Percentiles rank a stretch among this genome's conserved stretches.
phyloP scores from a whole-genome alignment of 2,329 filamentous ascomycete genomes.

The Nothomitra cinnamomea region DNA sequence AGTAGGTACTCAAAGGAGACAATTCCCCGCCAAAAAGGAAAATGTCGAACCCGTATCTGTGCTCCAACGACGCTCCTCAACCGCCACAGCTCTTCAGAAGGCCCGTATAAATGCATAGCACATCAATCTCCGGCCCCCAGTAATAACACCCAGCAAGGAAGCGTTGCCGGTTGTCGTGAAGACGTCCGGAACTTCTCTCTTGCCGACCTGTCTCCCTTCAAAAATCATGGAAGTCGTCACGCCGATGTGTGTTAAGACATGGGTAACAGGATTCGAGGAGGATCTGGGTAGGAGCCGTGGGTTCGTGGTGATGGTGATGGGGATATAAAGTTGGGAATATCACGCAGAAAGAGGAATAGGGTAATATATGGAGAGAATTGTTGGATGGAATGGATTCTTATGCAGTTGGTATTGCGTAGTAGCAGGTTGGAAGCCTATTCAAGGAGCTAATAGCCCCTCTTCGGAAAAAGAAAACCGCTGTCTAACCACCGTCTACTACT shows the following conservation, averaged over 20 bases:
- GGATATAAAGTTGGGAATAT: not conserved
- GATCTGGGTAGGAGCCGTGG: not conserved
- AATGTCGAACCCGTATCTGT: slow-evolving; percentile 53
- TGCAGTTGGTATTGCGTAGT: not conserved
- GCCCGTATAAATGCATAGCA: slow-evolving; percentile 10
- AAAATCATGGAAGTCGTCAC: not conserved
- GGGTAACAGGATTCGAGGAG: not conserved
- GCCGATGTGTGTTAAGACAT: not conserved
- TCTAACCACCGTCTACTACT: not conserved
- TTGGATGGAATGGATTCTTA: not conserved
- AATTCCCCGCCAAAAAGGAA: slow-evolving; percentile 5
- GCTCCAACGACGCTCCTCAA: slow-evolving; percentile 40
- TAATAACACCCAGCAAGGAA: too few species aligned
- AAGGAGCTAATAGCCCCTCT: not conserved
- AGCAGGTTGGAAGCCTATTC: not conserved
- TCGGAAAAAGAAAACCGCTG: not conserved
- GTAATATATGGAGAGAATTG: not conserved
- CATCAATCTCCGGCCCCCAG: not conserved
- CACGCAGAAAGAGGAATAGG: not conserved
- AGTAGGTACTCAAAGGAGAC: too few species aligned
- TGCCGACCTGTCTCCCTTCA: not conserved
- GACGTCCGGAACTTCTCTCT: too few species aligned
- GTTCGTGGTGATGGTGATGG: not conserved
- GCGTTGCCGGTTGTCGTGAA: too few species aligned
- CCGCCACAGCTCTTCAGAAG: slow-evolving; percentile 47